A percentile compares a stretch with the other conserved stretches of the same genome.
phyloP scores from a whole-genome alignment of 805 yeast species.

The Wickerhamomyces chaumierensis region DNA sequence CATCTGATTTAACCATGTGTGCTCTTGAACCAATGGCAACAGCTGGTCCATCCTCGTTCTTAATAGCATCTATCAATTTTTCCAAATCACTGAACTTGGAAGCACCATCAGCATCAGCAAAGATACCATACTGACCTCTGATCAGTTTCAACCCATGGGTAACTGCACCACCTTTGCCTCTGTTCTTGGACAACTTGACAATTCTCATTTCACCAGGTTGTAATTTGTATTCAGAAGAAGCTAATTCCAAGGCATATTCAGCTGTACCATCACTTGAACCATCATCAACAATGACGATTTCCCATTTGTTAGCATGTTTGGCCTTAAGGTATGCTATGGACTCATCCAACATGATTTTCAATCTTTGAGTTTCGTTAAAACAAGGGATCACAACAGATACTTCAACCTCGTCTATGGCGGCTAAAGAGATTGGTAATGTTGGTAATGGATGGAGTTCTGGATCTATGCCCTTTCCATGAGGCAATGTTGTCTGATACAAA shows the following conservation, averaged over 20 bases:
- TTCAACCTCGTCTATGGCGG: constrained; percentile 28
- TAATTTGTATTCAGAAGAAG: constrained; percentile 30
- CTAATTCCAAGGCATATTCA: constrained; percentile 55
- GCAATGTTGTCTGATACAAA: constrained; percentile 38
- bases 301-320: constrained; percentile 38
- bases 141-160: constrained; percentile 78
- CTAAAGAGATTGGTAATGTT: constrained; percentile 6
- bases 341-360: constrained; percentile 63
- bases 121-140: constrained; percentile 63
- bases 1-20: constrained; percentile 92
- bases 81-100: constrained; percentile 63
- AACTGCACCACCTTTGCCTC: constrained; percentile 97
- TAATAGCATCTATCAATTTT: constrained; percentile 35
- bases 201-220: constrained; percentile 57
- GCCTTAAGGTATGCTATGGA: constrained; percentile 41
- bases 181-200: constrained; percentile 54
- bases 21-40: constrained; percentile 90
- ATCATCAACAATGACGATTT: constrained; percentile 83
- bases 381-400: constrained; percentile 88
- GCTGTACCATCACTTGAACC: constrained; percentile 80
- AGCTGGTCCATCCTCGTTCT: constrained; percentile 28
- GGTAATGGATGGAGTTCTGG: constrained; percentile 24
- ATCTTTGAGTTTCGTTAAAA: constrained; percentile 71
- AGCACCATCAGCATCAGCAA: constrained; percentile 98
- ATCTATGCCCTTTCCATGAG: constrained; percentile 16